Base-by-base conservation (phyloP, 768 basidiomycete species). In the Strobilomyces dryophilus region DNA sequence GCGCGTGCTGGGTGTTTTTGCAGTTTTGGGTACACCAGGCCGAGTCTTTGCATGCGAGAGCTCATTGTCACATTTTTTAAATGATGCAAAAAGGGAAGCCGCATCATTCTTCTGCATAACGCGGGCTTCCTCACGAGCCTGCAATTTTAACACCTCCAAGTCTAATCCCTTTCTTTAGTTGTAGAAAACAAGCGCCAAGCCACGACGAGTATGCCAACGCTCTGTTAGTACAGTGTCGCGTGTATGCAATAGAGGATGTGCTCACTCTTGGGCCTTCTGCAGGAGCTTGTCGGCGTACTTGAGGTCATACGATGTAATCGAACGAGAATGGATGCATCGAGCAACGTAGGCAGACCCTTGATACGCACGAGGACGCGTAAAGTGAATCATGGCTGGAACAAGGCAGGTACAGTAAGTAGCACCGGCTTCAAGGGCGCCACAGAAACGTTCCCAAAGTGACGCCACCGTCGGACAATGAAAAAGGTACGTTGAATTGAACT, bases 211-310 rank as follows among this genome's bases (percentile, higher is more conserved):
- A 39, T 44, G 45, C 58, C 51, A 40, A 58, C 58, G 54, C 48
- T 15, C 51, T 49, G 63, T 61, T 36, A 59, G 54, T 54, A 54
- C 36, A 52, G 44, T 49, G 40, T 51, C 39, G 62, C 31, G 45
- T 17, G 56, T 53, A 17, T 8, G 24, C 32, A 35, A 44, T 55
- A 21, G 56, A 57, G 47, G 40, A 55, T 57, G 21, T 42, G 70
- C 81, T 76, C 74, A 91, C 89, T 83, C 75, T 64, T 80, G 70
- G 39, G 89, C 84, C 60, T 74, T 78, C 60, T 76, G 73, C 42
- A 75, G 79, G 35, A 95, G 69, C 64, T 87, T 89, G 53, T 85
- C 80, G 14, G 82, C 78, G 64, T 94, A 93, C 63, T 80, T 85
- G 29, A 72, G 63, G 55, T 74, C 69, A 50, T 76, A 74, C 27